These are phyloP conservation scores for Penicillium verrucosum DNA, from an alignment of 2,329 filamentous ascomycete genomes.

Conservation along the genomic window DNA sequence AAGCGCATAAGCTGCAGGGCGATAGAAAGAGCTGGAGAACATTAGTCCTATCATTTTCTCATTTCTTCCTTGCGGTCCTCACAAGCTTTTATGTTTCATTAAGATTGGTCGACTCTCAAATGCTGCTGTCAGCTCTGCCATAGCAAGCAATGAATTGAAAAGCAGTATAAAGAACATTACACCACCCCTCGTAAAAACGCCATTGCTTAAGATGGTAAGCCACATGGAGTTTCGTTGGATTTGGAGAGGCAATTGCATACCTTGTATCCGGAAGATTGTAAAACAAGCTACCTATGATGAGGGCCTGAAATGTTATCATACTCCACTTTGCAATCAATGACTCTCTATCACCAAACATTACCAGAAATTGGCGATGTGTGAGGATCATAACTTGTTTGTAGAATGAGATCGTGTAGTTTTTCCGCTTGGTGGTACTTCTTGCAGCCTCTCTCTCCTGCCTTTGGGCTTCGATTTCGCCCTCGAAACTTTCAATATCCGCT, in stretches of 20 bases:
- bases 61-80: slow-evolving; percentile 10
- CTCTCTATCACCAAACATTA: slow-evolving; percentile 54
- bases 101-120: slow-evolving; percentile 64
- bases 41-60: slow-evolving; percentile 7
- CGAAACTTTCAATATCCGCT: slow-evolving; percentile 54
- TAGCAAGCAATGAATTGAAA: slow-evolving; percentile 60
- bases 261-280: slow-evolving; percentile 53
- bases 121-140: slow-evolving; percentile 59
- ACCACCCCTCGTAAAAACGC: slow-evolving; percentile 59
- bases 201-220: slow-evolving; percentile 37
- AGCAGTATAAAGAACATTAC: slow-evolving; percentile 61
- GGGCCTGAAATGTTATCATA: slow-evolving; percentile 45
- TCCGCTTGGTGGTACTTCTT: slow-evolving; percentile 43
- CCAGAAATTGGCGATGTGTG: slow-evolving; percentile 54
- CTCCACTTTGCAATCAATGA: slow-evolving; percentile 52
- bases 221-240: background rate
- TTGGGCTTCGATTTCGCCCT: slow-evolving; percentile 46
- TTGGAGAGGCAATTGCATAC: slow-evolving; percentile 7
- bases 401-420: slow-evolving; percentile 54
- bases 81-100: slow-evolving; percentile 67
- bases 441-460: slow-evolving; percentile 40
- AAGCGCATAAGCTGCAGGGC: slow-evolving; percentile 58
- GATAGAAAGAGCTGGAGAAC: slow-evolving; percentile 56
- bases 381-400: slow-evolving; percentile 51
- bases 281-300: slow-evolving; percentile 52